phyloP scores from a whole-genome alignment of 1,284 basidiomycete genomes.

The Anthracocystis panici-leucophaei region DNA sequence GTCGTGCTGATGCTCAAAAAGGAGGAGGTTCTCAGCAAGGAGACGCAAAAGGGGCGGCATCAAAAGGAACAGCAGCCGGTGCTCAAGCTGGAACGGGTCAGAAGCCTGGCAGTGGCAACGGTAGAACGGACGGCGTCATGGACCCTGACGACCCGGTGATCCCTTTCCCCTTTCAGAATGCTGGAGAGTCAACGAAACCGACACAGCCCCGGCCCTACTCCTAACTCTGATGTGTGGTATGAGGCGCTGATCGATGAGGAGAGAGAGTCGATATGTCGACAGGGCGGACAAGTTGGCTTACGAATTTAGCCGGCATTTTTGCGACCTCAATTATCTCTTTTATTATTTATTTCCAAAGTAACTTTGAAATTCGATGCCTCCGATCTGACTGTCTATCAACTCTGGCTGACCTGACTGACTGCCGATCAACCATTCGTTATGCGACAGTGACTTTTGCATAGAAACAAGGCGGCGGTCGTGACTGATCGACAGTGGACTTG shows the following conservation, averaged over 20 bases:
- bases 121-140: neutral
- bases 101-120: neutral
- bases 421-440: neutral
- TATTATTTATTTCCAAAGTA: too few relatives aligned
- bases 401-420: too few relatives aligned
- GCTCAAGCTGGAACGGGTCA: neutral
- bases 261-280: neutral
- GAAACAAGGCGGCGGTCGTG: neutral
- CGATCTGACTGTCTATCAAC: too few relatives aligned
- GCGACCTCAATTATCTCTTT: neutral
- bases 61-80: neutral
- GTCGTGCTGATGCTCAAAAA: neutral
- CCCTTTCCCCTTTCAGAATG: constrained; percentile 1
- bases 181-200: neutral
- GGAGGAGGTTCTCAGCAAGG: neutral
- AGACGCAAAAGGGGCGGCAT: neutral
- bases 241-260: neutral
- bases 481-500: neutral
- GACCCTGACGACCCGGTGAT: constrained; percentile 33
- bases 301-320: neutral
- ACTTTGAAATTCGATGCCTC: too few relatives aligned
- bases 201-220: neutral
- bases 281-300: neutral
- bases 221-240: neutral
- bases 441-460: neutral